Percentiles rank a stretch among this genome's conserved stretches.
These are phyloP conservation scores for Backusella circina DNA, from an alignment of 192 early-diverging fungal genomes.

Conservation along the genomic window DNA sequence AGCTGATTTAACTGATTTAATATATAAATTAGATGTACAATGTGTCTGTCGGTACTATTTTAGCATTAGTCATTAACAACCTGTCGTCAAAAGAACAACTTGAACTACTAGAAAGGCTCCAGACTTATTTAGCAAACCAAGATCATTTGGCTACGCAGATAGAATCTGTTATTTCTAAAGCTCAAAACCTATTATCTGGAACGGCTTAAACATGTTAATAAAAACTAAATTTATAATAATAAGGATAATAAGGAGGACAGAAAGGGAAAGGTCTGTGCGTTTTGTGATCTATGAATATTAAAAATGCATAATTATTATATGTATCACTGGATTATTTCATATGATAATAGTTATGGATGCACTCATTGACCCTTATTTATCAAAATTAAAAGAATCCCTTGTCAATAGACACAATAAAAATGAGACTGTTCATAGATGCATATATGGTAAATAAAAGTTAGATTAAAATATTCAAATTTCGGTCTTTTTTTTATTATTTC, in stretches of 20 bases:
- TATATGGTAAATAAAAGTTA: background rate
- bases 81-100: conserved; percentile 22
- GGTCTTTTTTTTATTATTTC: background rate
- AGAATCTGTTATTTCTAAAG: conserved; percentile 11
- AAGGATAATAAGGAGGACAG: background rate
- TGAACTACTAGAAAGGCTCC: conserved; percentile 25
- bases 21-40: conserved; percentile 26
- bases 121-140: conserved; percentile 32
- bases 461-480: background rate
- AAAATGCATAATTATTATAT: background rate
- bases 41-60: conserved; percentile 29
- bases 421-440: background rate
- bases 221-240: background rate
- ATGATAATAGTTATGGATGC: background rate
- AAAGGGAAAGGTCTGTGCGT: background rate
- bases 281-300: background rate
- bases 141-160: conserved; percentile 9
- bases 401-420: background rate
- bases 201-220: background rate
- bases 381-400: background rate
- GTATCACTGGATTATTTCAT: background rate
- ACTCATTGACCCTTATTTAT: background rate
- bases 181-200: conserved; percentile 8
- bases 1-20: background rate
- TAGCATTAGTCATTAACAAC: conserved; percentile 29